Conservation (phyloP, 2,329 filamentous ascomycete species). For the Erysiphe pulchra region DNA sequence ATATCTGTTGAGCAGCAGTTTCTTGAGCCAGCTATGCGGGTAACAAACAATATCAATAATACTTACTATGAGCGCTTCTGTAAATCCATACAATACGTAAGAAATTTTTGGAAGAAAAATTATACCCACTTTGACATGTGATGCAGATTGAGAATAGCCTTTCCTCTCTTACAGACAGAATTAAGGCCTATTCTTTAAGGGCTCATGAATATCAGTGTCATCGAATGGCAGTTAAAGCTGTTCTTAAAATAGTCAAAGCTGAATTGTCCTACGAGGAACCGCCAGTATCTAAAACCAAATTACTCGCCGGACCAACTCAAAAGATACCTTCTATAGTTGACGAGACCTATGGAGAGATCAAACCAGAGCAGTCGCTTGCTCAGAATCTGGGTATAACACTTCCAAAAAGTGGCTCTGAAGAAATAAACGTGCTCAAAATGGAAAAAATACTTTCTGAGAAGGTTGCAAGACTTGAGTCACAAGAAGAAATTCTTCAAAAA, state of each 20-base stretch:
- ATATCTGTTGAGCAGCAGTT: conserved; percentile 47
- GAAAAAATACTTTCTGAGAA: conserved; percentile 15
- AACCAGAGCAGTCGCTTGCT: conserved; percentile 19
- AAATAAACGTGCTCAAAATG: conserved; percentile 8
- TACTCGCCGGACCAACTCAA: not conserved
- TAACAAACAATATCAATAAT: conserved; percentile 19
- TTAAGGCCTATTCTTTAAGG: conserved; percentile 17
- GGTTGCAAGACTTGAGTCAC: conserved; percentile 18
- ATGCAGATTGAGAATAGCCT: conserved; percentile 26
- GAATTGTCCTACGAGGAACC: conserved; percentile 15
- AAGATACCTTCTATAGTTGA: not conserved
- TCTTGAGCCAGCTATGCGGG: conserved; percentile 29
- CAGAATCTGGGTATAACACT: conserved; percentile 20
- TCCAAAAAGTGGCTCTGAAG: conserved; percentile 13
- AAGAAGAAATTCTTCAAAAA: conserved; percentile 21
- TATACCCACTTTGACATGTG: not conserved
- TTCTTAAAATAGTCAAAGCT: conserved; percentile 19
- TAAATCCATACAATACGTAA: conserved; percentile 24
- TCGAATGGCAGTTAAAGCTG: conserved; percentile 15
- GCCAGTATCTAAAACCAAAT: not conserved
- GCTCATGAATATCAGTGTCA: conserved; percentile 22
- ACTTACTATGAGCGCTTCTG: conserved; percentile 20
- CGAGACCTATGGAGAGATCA: conserved; percentile 8
- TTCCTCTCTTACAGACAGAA: conserved; percentile 23
- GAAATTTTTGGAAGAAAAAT: conserved; percentile 5